A percentile compares a stretch with the other conserved stretches of the same genome.
phyloP scores from a whole-genome alignment of 352 stramenopile genomes.

The Pythium oligandrum region DNA sequence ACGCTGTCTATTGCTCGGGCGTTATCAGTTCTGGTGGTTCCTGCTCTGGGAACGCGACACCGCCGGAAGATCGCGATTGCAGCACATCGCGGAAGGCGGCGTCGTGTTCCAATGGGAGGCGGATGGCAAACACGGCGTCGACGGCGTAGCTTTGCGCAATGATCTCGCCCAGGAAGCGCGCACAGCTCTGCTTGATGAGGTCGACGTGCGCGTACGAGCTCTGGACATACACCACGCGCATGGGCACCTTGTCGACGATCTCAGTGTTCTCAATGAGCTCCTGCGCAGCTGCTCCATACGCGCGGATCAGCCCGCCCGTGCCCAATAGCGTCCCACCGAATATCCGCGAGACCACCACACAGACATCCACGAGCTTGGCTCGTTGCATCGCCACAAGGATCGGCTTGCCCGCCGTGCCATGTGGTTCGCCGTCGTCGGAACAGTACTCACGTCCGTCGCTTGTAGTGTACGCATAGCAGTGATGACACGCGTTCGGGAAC shows the following conservation, averaged over 20 bases:
- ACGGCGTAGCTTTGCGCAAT: conserved; percentile 29
- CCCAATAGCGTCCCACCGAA: conserved; percentile 74
- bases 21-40: too few relatives aligned
- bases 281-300: conserved; percentile 58
- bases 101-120: conserved; percentile 26
- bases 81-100: conserved; percentile 34
- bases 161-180: conserved; percentile 37
- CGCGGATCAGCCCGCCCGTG: conserved; percentile 64
- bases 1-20: too few relatives aligned
- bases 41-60: conserved; percentile 1
- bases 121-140: conserved; percentile 38
- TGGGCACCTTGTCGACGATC: conserved; percentile 51
- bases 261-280: conserved; percentile 46
- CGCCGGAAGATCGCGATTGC: conserved; percentile 41
- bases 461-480: conserved; percentile 68
- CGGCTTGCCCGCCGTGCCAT: conserved; percentile 62
- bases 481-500: conserved; percentile 59
- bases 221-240: conserved; percentile 23
- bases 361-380: conserved; percentile 62
- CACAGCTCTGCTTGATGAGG: conserved; percentile 43
- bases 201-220: conserved; percentile 32
- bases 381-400: conserved; percentile 58
- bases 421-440: conserved; percentile 75
- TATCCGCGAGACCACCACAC: conserved; percentile 65
- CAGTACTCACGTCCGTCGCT: conserved; percentile 47